Percentiles rank a stretch among this genome's conserved stretches.
phyloP scores from a whole-genome alignment of 2,329 filamentous ascomycete species.

The Exophiala phaeomuriformis region DNA sequence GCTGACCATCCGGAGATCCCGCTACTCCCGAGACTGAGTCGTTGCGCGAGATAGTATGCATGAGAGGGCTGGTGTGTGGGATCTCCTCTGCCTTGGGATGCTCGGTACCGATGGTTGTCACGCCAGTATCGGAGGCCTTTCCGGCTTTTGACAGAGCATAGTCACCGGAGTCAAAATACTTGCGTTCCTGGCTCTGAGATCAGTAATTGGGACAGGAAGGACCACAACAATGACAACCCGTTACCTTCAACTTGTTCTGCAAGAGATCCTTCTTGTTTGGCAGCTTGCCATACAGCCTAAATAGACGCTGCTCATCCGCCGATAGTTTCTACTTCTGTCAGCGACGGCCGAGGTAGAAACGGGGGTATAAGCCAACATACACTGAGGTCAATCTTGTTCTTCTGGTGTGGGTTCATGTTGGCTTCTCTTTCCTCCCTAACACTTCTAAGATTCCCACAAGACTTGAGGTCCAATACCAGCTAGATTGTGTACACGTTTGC shows the following conservation, averaged over 20 bases:
- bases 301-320: constrained; percentile 90
- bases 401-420: constrained; percentile 87
- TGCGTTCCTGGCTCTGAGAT: constrained; percentile 57
- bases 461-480: background rate
- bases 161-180: constrained; percentile 95
- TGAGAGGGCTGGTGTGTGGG: constrained; percentile 70
- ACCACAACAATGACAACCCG: constrained; percentile 1
- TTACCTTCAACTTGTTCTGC: constrained; percentile 88
- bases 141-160: constrained; percentile 96
- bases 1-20: constrained; percentile 28
- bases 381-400: constrained; percentile 96
- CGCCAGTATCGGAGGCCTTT: constrained; percentile 88
- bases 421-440: background rate
- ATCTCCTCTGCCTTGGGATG: constrained; percentile 95
- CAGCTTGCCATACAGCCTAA: constrained; percentile 95
- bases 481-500: background rate
- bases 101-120: constrained; percentile 86
- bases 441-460: background rate
- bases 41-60: constrained; percentile 35
- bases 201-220: background rate
- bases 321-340: constrained; percentile 62
- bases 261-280: constrained; percentile 93
- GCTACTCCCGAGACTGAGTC: constrained; percentile 30
- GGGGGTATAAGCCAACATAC: constrained; percentile 33
- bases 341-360: background rate